Percentiles rank a stretch among this genome's conserved stretches.
Conservation (phyloP, 169 alveolate species). For the Plasmodium malariae region DNA sequence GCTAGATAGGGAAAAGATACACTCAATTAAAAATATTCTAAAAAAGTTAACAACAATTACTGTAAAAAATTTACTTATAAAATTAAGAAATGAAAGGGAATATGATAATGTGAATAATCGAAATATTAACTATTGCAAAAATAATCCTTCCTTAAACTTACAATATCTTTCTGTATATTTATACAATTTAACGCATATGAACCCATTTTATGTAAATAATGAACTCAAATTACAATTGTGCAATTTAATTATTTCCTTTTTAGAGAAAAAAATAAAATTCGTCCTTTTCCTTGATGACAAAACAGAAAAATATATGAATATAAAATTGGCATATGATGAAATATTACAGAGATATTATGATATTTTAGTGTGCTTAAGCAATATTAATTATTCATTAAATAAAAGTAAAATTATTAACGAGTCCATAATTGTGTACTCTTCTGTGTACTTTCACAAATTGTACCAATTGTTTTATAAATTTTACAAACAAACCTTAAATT, state of each 20-base stretch:
- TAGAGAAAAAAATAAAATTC: constrained; percentile 32
- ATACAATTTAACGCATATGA: constrained; percentile 41
- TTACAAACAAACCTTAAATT: not conserved
- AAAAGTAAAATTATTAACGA: constrained; percentile 53
- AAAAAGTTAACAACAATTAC: constrained; percentile 35
- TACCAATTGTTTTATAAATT: constrained; percentile 28
- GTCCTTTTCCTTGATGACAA: constrained; percentile 26
- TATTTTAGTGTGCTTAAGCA: constrained; percentile 50
- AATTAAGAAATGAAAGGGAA: constrained; percentile 24
- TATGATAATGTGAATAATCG: not conserved
- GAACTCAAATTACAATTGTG: constrained; percentile 2
- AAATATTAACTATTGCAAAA: not conserved
- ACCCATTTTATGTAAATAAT: constrained; percentile 3
- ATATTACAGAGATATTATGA: constrained; percentile 44
- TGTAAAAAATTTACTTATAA: constrained; percentile 24
- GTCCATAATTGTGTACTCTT: constrained; percentile 19
- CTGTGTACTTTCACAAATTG: constrained; percentile 40
- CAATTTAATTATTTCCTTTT: constrained; percentile 8
- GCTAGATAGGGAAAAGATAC: not conserved
- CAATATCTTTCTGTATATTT: constrained; percentile 54
- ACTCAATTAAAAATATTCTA: constrained; percentile 6
- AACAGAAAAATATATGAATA: not conserved
- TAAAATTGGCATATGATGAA: constrained; percentile 9
- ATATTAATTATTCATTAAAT: constrained; percentile 70
- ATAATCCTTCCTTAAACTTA: constrained; percentile 36